A percentile compares a stretch with the other conserved stretches of the same genome.
Evolutionary conservation across 176 grass and related monocot genomes (phyloP).

Genomic region (Elaeis guineensis): DNA sequence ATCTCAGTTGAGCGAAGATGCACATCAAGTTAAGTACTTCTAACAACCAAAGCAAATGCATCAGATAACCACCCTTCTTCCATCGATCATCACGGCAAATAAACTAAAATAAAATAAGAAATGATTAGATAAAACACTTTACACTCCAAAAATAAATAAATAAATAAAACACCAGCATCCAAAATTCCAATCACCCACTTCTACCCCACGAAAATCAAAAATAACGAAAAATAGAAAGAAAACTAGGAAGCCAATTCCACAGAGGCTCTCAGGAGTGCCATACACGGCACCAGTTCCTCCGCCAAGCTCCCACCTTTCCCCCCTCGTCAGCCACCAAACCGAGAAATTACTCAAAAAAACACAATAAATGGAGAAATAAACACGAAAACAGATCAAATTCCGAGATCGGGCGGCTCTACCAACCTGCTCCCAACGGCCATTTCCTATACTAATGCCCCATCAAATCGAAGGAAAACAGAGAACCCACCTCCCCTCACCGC

Average conservation of each 20-base stretch:
- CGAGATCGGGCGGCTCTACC: not conserved
- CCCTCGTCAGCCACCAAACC: not conserved
- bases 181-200: too few species aligned
- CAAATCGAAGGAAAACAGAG: not conserved
- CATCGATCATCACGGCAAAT: not conserved
- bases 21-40: too few species aligned
- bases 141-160: not conserved
- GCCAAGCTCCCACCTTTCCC: not conserved
- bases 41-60: not conserved
- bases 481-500: not conserved
- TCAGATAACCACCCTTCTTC: not conserved
- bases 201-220: too few species aligned
- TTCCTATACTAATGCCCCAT: not conserved
- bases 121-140: not conserved
- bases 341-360: not conserved
- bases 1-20: too few species aligned
- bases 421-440: too few species aligned
- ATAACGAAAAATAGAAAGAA: not conserved
- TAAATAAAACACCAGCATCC: not conserved
- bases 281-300: slow-evolving; percentile 8
- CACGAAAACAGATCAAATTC: not conserved
- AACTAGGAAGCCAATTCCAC: not conserved
- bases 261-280: not conserved
- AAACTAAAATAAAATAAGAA: not conserved
- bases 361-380: not conserved